Percentiles rank a stretch among this genome's conserved stretches.
phyloP scores from a whole-genome alignment of 257 asterid species.

The Ilex aquifolium region DNA sequence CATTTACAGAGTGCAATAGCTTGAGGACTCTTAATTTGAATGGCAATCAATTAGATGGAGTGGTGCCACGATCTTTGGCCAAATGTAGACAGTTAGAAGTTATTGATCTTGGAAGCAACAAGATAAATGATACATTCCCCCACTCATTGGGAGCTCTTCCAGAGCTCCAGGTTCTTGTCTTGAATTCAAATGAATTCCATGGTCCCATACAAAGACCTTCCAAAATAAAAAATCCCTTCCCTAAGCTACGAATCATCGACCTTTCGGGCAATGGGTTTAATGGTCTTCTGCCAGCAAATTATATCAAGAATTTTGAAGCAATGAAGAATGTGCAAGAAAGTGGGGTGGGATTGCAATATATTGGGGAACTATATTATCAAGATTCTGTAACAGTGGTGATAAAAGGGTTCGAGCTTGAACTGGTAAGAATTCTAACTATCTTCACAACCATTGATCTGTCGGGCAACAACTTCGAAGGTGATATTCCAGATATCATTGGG shows the following conservation, averaged over 20 bases:
- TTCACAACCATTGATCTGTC: conserved; percentile 22
- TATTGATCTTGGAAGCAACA: conserved; percentile 24
- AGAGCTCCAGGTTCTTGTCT: conserved; percentile 19
- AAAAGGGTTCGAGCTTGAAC: conserved; percentile 13
- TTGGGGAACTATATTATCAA: conserved; percentile 8
- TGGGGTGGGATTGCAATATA: background rate
- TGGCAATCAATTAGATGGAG: conserved; percentile 22
- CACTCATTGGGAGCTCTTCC: conserved; percentile 21
- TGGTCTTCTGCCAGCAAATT: conserved; percentile 13
- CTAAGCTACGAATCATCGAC: conserved; percentile 21
- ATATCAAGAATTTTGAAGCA: conserved; percentile 11
- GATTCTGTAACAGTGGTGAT: conserved; percentile 16
- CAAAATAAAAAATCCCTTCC: background rate
- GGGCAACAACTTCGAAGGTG: conserved; percentile 11
- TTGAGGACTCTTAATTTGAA: conserved; percentile 18
- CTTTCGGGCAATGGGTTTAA: conserved; percentile 21
- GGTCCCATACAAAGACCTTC: conserved; percentile 11
- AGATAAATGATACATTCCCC: conserved; percentile 26
- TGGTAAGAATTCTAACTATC: conserved; percentile 16
- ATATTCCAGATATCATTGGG: conserved; percentile 12
- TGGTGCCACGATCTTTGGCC: conserved; percentile 16
- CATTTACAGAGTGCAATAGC: conserved; percentile 13
- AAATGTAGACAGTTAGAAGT: conserved; percentile 23
- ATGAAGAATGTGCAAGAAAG: conserved; percentile 10
- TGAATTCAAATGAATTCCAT: conserved; percentile 23